Evolutionary conservation across 352 stramenopile genomes (phyloP).

Genomic region (Thalassiosira delicatula): DNA sequence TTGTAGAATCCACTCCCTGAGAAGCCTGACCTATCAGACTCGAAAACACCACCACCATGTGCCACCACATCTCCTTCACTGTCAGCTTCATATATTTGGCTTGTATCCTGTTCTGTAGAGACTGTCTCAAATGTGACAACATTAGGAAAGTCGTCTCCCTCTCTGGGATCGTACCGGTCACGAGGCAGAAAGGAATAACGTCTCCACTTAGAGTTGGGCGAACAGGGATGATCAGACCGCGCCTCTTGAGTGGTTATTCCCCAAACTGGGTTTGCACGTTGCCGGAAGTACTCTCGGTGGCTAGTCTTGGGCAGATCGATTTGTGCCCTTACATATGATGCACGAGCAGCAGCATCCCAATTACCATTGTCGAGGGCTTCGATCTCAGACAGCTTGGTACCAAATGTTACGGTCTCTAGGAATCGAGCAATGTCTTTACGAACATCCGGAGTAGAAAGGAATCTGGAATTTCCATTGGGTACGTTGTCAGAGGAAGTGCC

Average conservation of each 20-base stretch:
- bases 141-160: neutral
- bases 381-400: slow-evolving; percentile 36
- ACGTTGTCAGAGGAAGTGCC: slow-evolving; percentile 14
- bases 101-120: slow-evolving; percentile 27
- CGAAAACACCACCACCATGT: neutral
- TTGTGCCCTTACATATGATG: neutral
- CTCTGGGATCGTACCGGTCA: slow-evolving; percentile 31
- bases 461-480: slow-evolving; percentile 54
- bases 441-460: too few species aligned
- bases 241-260: neutral
- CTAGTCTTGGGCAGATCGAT: neutral
- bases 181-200: slow-evolving; percentile 53
- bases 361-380: slow-evolving; percentile 34
- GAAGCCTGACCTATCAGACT: slow-evolving; percentile 15
- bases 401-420: slow-evolving; percentile 74
- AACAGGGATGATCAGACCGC: slow-evolving; percentile 63
- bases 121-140: slow-evolving; percentile 54
- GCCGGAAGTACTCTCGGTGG: slow-evolving; percentile 3
- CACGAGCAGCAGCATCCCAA: slow-evolving; percentile 16
- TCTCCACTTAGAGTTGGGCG: slow-evolving; percentile 54
- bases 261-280: neutral
- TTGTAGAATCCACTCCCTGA: slow-evolving; percentile 61
- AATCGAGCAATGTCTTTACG: slow-evolving; percentile 70
- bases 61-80: slow-evolving; percentile 4
- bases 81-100: slow-evolving; percentile 56